phyloP scores from a whole-genome alignment of 2,329 filamentous ascomycete genomes.

The Botrytis medusae region DNA sequence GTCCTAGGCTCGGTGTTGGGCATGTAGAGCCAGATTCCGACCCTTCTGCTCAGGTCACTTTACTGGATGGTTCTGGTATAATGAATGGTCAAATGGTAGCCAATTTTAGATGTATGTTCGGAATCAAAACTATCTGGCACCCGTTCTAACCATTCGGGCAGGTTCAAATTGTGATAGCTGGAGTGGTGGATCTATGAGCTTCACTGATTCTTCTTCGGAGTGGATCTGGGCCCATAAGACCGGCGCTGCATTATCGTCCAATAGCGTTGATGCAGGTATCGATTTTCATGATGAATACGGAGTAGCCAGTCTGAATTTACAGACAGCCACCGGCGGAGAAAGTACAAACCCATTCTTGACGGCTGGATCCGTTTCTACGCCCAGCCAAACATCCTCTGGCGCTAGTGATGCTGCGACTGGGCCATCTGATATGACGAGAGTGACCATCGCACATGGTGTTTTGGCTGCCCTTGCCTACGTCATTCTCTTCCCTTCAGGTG shows the following conservation, averaged over 20 bases:
- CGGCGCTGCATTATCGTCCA: conserved; percentile 49
- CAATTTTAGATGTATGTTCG: conserved; percentile 52
- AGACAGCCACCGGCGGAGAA: conserved; percentile 50
- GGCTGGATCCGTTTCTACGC: not conserved
- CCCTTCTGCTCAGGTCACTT: conserved; percentile 45
- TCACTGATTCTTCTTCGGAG: conserved; percentile 44
- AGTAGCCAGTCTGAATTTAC: conserved; percentile 48
- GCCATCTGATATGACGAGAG: conserved; percentile 4
- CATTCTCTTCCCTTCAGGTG: conserved; percentile 58
- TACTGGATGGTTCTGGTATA: conserved; percentile 56
- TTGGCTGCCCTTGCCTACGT: conserved; percentile 59
- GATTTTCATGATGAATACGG: conserved; percentile 46
- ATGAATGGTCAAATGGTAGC: conserved; percentile 53
- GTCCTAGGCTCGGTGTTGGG: conserved; percentile 49
- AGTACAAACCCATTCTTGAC: conserved; percentile 33
- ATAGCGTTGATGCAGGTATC: conserved; percentile 46
- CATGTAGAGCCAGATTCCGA: conserved; percentile 46
- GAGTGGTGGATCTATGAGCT: conserved; percentile 52
- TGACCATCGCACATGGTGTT: conserved; percentile 51
- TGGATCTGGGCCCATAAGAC: conserved; percentile 53
- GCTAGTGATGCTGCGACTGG: conserved; percentile 1
- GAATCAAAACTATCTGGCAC: not conserved
- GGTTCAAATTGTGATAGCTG: conserved; percentile 54
- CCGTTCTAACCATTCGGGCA: conserved; percentile 29
- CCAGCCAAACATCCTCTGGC: conserved; percentile 3